Percentiles rank a stretch among this genome's conserved stretches.
phyloP scores from a whole-genome alignment of 2,329 filamentous ascomycete species.

The Trichoderma oligosporum region DNA sequence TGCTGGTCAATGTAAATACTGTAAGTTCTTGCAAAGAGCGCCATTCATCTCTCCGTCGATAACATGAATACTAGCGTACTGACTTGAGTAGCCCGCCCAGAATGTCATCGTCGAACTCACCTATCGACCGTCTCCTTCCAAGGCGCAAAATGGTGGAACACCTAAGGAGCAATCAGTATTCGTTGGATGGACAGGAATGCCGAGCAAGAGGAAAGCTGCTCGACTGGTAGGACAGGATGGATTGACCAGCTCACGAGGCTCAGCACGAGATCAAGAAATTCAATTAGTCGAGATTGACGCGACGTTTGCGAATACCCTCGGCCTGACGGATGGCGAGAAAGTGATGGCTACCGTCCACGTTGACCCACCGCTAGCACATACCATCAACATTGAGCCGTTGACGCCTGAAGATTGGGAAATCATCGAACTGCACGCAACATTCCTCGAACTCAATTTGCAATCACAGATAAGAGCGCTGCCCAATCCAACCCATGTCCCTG shows the following conservation, averaged over 20 bases:
- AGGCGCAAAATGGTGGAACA: conserved; percentile 43
- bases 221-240: conserved; percentile 73
- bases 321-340: conserved; percentile 77
- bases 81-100: conserved; percentile 81
- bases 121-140: conserved; percentile 55
- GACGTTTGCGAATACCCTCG: conserved; percentile 72
- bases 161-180: conserved; percentile 67
- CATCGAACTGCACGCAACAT: conserved; percentile 94
- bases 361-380: conserved; percentile 86
- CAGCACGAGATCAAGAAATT: conserved; percentile 69
- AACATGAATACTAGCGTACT: too few species aligned
- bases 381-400: conserved; percentile 92
- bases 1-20: conserved; percentile 86
- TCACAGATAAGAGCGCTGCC: conserved; percentile 90
- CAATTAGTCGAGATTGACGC: conserved; percentile 81
- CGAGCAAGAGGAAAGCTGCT: conserved; percentile 77
- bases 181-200: conserved; percentile 96
- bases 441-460: conserved; percentile 88
- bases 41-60: background rate
- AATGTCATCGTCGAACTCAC: conserved; percentile 94
- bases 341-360: conserved; percentile 70
- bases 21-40: conserved; percentile 48
- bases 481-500: conserved; percentile 66
- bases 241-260: conserved; percentile 55
- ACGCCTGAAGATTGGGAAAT: conserved; percentile 98